Evolutionary conservation across 768 basidiomycete genomes (phyloP), one percentile per base, ranked within the genome.

Genomic region (Candolleomyces aberdarensis): DNA sequence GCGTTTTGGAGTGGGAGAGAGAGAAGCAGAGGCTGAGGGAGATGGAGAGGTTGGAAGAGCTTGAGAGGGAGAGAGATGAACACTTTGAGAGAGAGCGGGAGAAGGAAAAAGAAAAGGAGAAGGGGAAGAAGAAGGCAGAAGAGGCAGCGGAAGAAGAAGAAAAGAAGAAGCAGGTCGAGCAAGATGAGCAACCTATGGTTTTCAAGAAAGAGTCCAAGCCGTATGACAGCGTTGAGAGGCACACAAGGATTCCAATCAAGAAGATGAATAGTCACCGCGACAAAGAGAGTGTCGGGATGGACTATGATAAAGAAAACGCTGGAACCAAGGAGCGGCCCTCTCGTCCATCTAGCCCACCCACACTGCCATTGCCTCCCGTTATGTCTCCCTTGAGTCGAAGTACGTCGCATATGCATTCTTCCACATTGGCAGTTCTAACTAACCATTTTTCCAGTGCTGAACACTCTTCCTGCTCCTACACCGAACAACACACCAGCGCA

Each of bases 1-100:
- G 90, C 11, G 86, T 91, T 64, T 78, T 78, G 64, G 89, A 91
- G 65, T 92, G 90, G 89, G 89, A 92, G 69, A 76, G 85, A 46
- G 89, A 91, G 71, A 80, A 83, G 40, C 80, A 86, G 71, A 76
- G 88, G 61, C 71, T 91, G 68, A 79, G 89, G 65, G 88, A 90
- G 77, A 86, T 89, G 79, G 81, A 80, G 62, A 76, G 78, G 61
- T 61, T 88, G 67, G 80, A 85, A 68, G 88, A 90, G 67, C 65
- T 82, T 59, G 77, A 83, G 71, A 73, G 75, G 61, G 83, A 85
- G 66, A 75, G 76, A 48, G 81, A 80, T 67, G 78, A 71, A 61
- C 71, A 73, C 67, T 75, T 70, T 46, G 77, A 74, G 67, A 72
- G 60, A 68, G 76, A 75, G 72, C 75, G 67, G 64, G 72, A 74